Conservation (phyloP, 1,284 basidiomycete genomes). For the Lignosus rhinocerotis region DNA sequence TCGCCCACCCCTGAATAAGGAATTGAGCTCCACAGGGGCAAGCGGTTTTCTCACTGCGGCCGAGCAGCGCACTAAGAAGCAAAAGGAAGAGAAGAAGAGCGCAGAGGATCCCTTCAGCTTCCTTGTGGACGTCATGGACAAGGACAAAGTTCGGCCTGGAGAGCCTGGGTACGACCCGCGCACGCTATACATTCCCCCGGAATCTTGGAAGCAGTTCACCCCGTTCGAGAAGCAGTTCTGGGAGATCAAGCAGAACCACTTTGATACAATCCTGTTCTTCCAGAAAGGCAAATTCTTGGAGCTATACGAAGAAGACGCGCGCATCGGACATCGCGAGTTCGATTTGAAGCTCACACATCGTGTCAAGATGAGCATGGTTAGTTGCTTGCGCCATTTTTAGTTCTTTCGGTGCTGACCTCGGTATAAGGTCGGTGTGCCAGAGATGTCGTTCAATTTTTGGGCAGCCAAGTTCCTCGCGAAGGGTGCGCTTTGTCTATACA, state of each 20-base stretch:
- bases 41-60: slow-evolving; percentile 79
- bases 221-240: slow-evolving; percentile 98
- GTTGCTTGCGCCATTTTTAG: slow-evolving; percentile 15
- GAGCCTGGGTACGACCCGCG: slow-evolving; percentile 92
- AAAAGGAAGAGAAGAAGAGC: slow-evolving; percentile 82
- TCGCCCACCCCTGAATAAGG: slow-evolving; percentile 34
- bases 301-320: slow-evolving; percentile 95
- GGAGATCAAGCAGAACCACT: slow-evolving; percentile 97
- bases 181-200: slow-evolving; percentile 82
- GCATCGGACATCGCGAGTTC: slow-evolving; percentile 88
- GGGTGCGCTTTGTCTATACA: slow-evolving; percentile 41
- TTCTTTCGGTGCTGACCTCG: not conserved
- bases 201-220: slow-evolving; percentile 84
- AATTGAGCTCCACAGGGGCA: slow-evolving; percentile 29
- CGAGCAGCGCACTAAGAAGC: slow-evolving; percentile 74
- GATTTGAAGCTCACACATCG: slow-evolving; percentile 89
- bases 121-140: slow-evolving; percentile 77
- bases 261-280: slow-evolving; percentile 95
- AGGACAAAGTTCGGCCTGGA: slow-evolving; percentile 79
- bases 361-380: slow-evolving; percentile 98
- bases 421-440: slow-evolving; percentile 89
- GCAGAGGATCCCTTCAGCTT: slow-evolving; percentile 85
- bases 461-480: slow-evolving; percentile 84
- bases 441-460: slow-evolving; percentile 92
- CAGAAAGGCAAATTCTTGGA: slow-evolving; percentile 82